Evolutionary conservation across 2,329 filamentous ascomycete species (phyloP).

Genomic region (Aschersonia sp.): DNA sequence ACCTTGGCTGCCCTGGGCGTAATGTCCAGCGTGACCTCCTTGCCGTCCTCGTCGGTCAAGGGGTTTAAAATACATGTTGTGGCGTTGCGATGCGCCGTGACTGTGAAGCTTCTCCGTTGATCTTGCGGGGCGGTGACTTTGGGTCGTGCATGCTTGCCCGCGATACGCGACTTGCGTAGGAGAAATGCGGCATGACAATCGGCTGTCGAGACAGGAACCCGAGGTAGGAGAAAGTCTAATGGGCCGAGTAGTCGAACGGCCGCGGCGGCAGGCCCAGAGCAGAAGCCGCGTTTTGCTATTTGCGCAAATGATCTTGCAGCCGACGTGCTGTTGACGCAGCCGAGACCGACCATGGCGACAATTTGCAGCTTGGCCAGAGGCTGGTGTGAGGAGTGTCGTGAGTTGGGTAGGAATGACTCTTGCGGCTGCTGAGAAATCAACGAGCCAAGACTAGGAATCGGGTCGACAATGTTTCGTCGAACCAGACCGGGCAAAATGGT

Average conservation of each 20-base stretch:
- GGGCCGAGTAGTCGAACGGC: slow-evolving; percentile 10
- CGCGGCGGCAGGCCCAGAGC: slow-evolving; percentile 7
- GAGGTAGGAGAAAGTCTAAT: slow-evolving; percentile 26
- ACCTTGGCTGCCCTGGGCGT: slow-evolving; percentile 71
- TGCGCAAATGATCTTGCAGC: slow-evolving; percentile 25
- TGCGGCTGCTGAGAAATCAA: slow-evolving; percentile 6
- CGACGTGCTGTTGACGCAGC: slow-evolving; percentile 24
- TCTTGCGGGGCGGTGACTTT: not conserved
- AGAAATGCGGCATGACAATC: not conserved
- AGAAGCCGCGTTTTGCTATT: slow-evolving; percentile 20
- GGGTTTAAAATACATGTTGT: slow-evolving; percentile 53
- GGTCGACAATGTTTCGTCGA: not conserved
- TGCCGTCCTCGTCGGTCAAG: slow-evolving; percentile 65
- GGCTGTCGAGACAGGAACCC: slow-evolving; percentile 4
- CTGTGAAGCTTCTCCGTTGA: slow-evolving; percentile 19
- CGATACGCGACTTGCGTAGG: not conserved
- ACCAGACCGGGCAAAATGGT: too few species aligned
- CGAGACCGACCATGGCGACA: slow-evolving; percentile 12
- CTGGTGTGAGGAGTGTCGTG: too few species aligned
- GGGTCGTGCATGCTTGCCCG: not conserved
- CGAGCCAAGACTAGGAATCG: not conserved
- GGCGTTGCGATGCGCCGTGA: slow-evolving; percentile 18
- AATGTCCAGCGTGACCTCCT: slow-evolving; percentile 72
- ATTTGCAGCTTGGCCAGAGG: not conserved
- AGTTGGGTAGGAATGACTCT: not conserved